Percentiles rank a stretch among this genome's conserved stretches.
Evolutionary conservation across 805 yeast genomes (phyloP).

Genomic region (Lachancea cidri): DNA sequence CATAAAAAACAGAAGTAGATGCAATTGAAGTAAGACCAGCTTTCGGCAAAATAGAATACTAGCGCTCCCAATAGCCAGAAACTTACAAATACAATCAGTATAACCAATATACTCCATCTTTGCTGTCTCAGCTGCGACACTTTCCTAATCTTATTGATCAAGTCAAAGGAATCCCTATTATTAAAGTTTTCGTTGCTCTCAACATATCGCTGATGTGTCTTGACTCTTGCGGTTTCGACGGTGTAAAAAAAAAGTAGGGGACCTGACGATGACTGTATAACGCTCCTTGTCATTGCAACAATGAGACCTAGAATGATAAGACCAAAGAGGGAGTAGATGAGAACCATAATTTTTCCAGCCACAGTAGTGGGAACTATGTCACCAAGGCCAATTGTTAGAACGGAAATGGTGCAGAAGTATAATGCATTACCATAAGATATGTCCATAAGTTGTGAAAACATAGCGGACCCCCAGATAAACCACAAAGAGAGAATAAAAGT

Average conservation of each 20-base stretch:
- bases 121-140: constrained; percentile 38
- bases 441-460: constrained; percentile 43
- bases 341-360: constrained; percentile 51
- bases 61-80: constrained; percentile 76
- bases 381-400: constrained; percentile 78
- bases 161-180: constrained; percentile 46
- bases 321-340: constrained; percentile 66
- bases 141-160: constrained; percentile 49
- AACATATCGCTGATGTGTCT: constrained; percentile 17
- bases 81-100: constrained; percentile 41
- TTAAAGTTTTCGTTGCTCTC: constrained; percentile 25
- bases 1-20: constrained; percentile 76
- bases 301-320: constrained; percentile 70
- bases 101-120: constrained; percentile 35
- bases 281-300: constrained; percentile 61
- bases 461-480: constrained; percentile 66
- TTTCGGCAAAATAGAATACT: constrained; percentile 54
- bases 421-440: constrained; percentile 60
- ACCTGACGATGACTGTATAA: constrained; percentile 54
- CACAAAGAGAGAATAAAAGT: constrained; percentile 61
- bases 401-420: constrained; percentile 67
- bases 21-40: constrained; percentile 66
- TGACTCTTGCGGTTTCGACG: constrained; percentile 47
- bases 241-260: constrained; percentile 65
- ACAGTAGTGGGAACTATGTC: constrained; percentile 54